Evolutionary conservation across 2,329 filamentous ascomycete genomes (phyloP).

Genomic region (Aspergillus transmontanensis): DNA sequence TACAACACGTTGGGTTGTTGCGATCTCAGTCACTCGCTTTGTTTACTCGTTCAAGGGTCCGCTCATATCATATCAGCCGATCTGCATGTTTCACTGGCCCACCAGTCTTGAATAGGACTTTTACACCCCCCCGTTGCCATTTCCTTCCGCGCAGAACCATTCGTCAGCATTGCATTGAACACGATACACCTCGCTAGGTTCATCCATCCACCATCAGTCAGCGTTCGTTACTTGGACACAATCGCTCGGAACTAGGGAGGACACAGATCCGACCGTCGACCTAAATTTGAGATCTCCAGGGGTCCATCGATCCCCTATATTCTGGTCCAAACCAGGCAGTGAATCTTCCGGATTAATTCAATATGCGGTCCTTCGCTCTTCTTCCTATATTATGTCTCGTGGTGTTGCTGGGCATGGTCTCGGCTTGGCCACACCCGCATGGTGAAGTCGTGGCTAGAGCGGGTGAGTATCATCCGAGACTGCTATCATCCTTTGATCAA

Average conservation of each 20-base stretch:
- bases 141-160: not conserved
- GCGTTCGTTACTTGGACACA: slow-evolving; percentile 12
- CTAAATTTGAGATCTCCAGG: not conserved
- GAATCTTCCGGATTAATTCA: slow-evolving; percentile 11
- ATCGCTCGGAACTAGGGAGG: not conserved
- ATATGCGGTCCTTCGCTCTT: slow-evolving; percentile 36
- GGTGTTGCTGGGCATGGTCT: slow-evolving; percentile 33
- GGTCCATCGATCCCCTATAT: slow-evolving; percentile 12
- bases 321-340: not conserved
- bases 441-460: slow-evolving; percentile 27
- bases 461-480: slow-evolving; percentile 24
- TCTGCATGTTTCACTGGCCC: slow-evolving; percentile 23
- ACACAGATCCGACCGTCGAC: not conserved
- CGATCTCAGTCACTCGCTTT: slow-evolving; percentile 26
- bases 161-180: not conserved
- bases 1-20: not conserved
- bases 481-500: slow-evolving; percentile 3
- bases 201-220: not conserved
- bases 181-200: not conserved
- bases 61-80: slow-evolving; percentile 21
- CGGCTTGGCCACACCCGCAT: slow-evolving; percentile 32
- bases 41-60: slow-evolving; percentile 23
- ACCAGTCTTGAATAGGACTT: slow-evolving; percentile 13
- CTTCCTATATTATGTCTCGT: slow-evolving; percentile 37
- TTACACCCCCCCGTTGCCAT: slow-evolving; percentile 6